Base-by-base conservation (phyloP, 2,329 filamentous ascomycete species). In the Drechslerella dactyloides region DNA sequence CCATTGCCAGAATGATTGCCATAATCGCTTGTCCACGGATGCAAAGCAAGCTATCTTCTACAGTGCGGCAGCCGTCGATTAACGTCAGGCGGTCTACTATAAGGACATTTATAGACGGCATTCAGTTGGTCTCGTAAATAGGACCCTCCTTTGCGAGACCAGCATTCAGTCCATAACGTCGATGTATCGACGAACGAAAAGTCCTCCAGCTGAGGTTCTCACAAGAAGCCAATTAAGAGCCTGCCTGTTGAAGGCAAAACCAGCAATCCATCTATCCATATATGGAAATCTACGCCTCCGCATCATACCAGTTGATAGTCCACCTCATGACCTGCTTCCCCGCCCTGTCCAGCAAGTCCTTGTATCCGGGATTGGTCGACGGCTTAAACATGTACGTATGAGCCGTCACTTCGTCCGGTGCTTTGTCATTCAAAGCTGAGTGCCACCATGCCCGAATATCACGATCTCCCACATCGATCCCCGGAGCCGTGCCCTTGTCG, bases 311-410 rank as follows among this genome's bases (percentile, higher is more conserved):
- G 2, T 85, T 84, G 54, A 81, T 81, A 2, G 84, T 80, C 90
- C 90, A 93, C 42, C 82, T 80, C 2, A 85, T 83, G 58, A 94
- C 85, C 76, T 88, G 79, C 72, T 85, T 83, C 73, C 85, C 86
- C 2, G 90, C 89, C 61, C 87, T 83, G 55, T 86, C 83, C n/a
- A 85, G 81, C 78, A 94, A 82, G 61, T 82, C 83, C 73, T 86
- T 85, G 76, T 91, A 93, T 0, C 86, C 89, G 0, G 90, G 88
- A 76, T 94, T 93, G 50, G 87, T 84, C 70, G 83, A 83, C 0
- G 86, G 83, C 58, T 87, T 87, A 75, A 94, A 94, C 89, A 94
- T 90, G 64, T 85, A 82, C 82, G 88, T 90, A 80, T 97, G 94
- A 27, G 93, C 93, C 74, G 82, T 82, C 0, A 88, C 87, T 82